Evolutionary conservation across 2,329 filamentous ascomycete genomes (phyloP).

Genomic region (Verticillium tricorpus): DNA sequence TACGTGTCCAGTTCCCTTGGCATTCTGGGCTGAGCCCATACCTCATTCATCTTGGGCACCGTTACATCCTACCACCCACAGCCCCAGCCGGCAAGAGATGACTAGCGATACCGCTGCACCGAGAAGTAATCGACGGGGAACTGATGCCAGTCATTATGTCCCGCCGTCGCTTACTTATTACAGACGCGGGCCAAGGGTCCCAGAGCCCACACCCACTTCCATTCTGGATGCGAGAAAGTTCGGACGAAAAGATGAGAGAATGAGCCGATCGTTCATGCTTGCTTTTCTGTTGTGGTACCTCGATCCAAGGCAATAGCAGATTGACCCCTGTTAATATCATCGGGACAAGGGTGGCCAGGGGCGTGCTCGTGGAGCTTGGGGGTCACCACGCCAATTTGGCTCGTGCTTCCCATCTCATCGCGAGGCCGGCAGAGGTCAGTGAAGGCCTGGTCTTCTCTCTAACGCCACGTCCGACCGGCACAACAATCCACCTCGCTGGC

Average conservation of each 20-base stretch:
- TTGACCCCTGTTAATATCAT: conserved; percentile 1
- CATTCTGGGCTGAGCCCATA: not conserved
- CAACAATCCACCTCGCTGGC: not conserved
- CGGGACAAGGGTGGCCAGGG: not conserved
- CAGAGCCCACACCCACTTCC: not conserved
- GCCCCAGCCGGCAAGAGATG: not conserved
- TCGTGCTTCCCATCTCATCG: not conserved
- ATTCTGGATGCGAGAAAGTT: not conserved
- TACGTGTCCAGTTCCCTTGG: not conserved
- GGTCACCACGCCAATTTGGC: not conserved
- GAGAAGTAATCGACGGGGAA: not conserved
- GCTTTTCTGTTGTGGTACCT: conserved; percentile 1
- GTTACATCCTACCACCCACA: not conserved
- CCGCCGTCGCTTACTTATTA: not conserved
- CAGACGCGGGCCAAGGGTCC: not conserved
- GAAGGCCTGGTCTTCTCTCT: not conserved
- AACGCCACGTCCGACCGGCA: not conserved
- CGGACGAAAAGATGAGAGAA: conserved; percentile 4
- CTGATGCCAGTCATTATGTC: not conserved
- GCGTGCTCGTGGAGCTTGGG: not conserved
- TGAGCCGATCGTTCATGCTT: conserved; percentile 5
- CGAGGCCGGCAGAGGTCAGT: not conserved
- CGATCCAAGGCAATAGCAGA: conserved; percentile 1
- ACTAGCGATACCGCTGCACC: not conserved
- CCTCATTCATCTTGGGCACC: not conserved